Conservation (phyloP, 192 early-diverging fungal genomes). For the Diversispora epigaea region DNA sequence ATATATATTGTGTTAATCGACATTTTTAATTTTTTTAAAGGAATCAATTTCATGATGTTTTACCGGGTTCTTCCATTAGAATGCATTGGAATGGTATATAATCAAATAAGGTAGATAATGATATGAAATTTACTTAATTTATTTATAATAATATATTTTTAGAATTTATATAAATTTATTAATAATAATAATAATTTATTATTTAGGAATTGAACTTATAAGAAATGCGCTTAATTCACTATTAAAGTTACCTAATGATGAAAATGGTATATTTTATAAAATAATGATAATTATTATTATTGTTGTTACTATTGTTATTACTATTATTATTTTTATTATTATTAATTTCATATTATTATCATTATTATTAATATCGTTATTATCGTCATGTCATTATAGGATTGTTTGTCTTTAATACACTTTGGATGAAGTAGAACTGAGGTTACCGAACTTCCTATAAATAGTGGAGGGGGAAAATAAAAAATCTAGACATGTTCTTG, state of each 20-base stretch:
- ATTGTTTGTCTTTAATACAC: constrained; percentile 63
- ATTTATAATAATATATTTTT: neutral
- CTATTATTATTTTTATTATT: too few species aligned
- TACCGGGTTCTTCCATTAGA: constrained; percentile 91
- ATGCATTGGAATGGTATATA: constrained; percentile 89
- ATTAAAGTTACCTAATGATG: constrained; percentile 30
- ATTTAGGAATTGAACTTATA: constrained; percentile 42
- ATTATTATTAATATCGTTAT: neutral
- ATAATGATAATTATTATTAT: neutral
- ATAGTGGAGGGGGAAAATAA: constrained; percentile 39
- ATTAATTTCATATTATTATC: neutral
- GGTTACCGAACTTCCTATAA: constrained; percentile 61
- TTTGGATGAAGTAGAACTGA: constrained; percentile 70
- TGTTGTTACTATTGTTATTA: neutral
- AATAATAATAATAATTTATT: neutral
- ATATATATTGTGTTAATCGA: too few species aligned
- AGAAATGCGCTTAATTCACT: constrained; percentile 47
- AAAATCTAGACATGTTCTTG: constrained; percentile 45
- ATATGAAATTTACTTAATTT: constrained; percentile 3
- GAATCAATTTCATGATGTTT: constrained; percentile 97
- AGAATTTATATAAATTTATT: neutral
- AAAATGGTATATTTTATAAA: constrained; percentile 5
- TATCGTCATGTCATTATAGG: constrained; percentile 19
- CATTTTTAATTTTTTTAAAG: constrained; percentile 23
- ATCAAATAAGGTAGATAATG: constrained; percentile 49